Evolutionary conservation across 2,329 filamentous ascomycete genomes (phyloP), one percentile per base, ranked within the genome.

Genomic region (Cytospora chrysosperma): DNA sequence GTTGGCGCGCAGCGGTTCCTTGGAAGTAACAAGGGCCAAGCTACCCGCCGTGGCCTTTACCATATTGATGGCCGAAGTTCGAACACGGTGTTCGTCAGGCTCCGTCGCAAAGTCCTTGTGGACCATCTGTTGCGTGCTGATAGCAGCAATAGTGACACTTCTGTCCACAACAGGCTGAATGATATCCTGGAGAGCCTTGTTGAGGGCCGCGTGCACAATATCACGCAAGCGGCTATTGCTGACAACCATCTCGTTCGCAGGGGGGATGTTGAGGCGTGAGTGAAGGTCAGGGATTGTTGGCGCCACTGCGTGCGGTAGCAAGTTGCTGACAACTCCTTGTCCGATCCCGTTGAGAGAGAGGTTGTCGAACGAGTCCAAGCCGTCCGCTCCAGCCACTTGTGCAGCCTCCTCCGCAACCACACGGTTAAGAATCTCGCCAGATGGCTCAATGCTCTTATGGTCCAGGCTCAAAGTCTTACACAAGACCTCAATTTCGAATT

Each of bases 401-500:
- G 81, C 76, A 4, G 84, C 78, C 53, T 89, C 87, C 54, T 90
- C 88, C 21, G 88, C 80, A 10, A 82, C 81, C 13, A 85, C 84
- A 49, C 93, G 86, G 69, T 93, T 91, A 66, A 93, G 85, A 62
- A 99, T 95, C 72, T 93, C 89, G 26, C 90, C 88, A 0, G 93
- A 92, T 0, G 94, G 92, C 70, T 96, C 90, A 67, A 98, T 93
- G 64, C 85, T 89, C 77, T 96, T 97, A 76, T 97, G 90, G 67
- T 98, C 93, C n/a, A 98, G 82, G 61, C 89, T 89, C 19, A 99
- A 81, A 15, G 93, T 93, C 73, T 96, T 96, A 81, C 93, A 99
- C 27, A 99, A 83, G 28, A 99, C 93, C 76, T 99, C 95, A 63
- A 99, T 98, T 75, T 99, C 95, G 70, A 99, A 99, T 71, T 98